These are phyloP conservation scores for Leccinum longicurvipes DNA, from an alignment of 768 basidiomycete species.

Conservation along the genomic window DNA sequence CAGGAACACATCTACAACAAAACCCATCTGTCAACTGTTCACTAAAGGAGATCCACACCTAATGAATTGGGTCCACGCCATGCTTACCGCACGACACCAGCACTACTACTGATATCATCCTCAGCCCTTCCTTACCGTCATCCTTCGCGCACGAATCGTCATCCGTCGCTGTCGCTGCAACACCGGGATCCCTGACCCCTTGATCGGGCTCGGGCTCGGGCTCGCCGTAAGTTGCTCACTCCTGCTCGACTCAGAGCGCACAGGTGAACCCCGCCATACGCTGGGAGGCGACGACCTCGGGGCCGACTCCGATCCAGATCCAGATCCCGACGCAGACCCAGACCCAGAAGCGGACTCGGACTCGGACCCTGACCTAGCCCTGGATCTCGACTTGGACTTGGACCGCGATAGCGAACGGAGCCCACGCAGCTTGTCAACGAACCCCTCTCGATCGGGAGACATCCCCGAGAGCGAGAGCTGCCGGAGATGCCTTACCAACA, in stretches of 20 bases:
- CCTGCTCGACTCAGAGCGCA: conserved; percentile 14
- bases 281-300: conserved; percentile 5
- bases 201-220: conserved; percentile 20
- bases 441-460: conserved; percentile 22
- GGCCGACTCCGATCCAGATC: neutral
- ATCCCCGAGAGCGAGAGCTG: conserved; percentile 19
- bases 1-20: neutral
- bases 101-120: neutral
- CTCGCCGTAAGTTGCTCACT: conserved; percentile 12
- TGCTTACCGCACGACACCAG: too few relatives aligned
- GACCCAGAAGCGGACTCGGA: conserved; percentile 4
- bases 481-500: conserved; percentile 24
- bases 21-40: neutral
- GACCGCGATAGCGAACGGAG: conserved; percentile 18
- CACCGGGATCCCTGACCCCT: conserved; percentile 28
- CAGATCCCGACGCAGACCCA: conserved; percentile 7
- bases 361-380: neutral
- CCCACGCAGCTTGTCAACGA: conserved; percentile 24
- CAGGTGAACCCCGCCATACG: conserved; percentile 17
- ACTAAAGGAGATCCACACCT: neutral
- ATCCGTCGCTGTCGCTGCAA: conserved; percentile 25
- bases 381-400: neutral
- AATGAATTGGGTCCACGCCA: too few relatives aligned
- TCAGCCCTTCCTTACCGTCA: conserved; percentile 19
- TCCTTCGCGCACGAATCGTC: conserved; percentile 26